A percentile compares a stretch with the other conserved stretches of the same genome.
Evolutionary conservation across 805 yeast species (phyloP).

Genomic region (Ogataea pilisensis): DNA sequence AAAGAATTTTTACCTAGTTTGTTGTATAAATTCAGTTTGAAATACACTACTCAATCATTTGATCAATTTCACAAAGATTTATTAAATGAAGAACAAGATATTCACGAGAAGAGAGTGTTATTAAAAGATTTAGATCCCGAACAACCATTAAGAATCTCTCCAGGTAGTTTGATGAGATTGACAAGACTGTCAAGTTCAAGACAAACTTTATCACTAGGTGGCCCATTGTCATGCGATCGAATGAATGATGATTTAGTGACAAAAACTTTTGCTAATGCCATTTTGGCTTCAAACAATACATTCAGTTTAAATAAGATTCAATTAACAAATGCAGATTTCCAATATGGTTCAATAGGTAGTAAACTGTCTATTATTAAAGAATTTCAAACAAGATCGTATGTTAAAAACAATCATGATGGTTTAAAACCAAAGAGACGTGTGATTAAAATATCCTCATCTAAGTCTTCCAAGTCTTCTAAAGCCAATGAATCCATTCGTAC

Average conservation of each 20-base stretch:
- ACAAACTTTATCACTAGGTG: conserved; percentile 68
- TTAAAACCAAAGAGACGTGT: conserved; percentile 28
- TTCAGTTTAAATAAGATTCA: conserved; percentile 30
- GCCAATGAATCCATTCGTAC: too few relatives aligned
- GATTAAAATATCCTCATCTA: conserved; percentile 23
- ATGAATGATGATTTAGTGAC: conserved; percentile 31
- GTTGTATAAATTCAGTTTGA: conserved; percentile 68
- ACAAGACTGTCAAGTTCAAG: conserved; percentile 69
- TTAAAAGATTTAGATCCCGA: conserved; percentile 52
- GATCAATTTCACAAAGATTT: conserved; percentile 35
- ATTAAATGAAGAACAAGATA: conserved; percentile 28
- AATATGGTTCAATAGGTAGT: conserved; percentile 30
- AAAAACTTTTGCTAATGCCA: conserved; percentile 30
- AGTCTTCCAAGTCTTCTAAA: too few relatives aligned
- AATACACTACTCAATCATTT: conserved; percentile 45
- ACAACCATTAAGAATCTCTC: conserved; percentile 52
- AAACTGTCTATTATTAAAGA: conserved; percentile 38
- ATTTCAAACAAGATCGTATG: conserved; percentile 42
- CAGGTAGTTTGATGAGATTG: conserved; percentile 63
- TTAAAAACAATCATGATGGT: conserved; percentile 27
- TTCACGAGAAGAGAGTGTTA: conserved; percentile 36
- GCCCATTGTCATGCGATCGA: conserved; percentile 33
- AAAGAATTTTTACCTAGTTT: conserved; percentile 81
- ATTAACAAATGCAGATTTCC: conserved; percentile 28
- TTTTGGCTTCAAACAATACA: conserved; percentile 25